Percentiles rank a stretch among this genome's conserved stretches.
These are phyloP conservation scores for Entomortierella beljakovae DNA, from an alignment of 192 early-diverging fungal genomes.

Conservation along the genomic window DNA sequence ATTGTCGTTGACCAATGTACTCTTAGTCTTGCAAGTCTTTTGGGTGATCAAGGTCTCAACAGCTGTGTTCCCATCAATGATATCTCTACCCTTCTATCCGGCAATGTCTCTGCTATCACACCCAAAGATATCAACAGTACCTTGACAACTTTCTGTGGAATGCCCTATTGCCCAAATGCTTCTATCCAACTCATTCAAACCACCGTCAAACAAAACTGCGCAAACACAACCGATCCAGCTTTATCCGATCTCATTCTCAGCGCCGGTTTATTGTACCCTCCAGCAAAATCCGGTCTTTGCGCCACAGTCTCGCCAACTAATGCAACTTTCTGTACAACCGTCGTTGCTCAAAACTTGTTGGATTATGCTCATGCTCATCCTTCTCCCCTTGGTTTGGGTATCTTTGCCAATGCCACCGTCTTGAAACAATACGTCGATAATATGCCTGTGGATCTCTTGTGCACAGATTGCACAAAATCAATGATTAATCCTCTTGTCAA, in stretches of 20 bases:
- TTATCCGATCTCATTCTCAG: conserved; percentile 29
- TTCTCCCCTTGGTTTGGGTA: conserved; percentile 18
- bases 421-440: conserved; percentile 28
- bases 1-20: conserved; percentile 32
- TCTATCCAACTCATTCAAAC: conserved; percentile 30
- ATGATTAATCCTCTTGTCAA: conserved; percentile 49
- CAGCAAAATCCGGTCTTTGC: conserved; percentile 29
- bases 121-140: conserved; percentile 41
- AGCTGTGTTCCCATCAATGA: conserved; percentile 28
- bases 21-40: conserved; percentile 15
- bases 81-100: conserved; percentile 13
- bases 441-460: conserved; percentile 31
- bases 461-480: conserved; percentile 47
- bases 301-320: conserved; percentile 15
- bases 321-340: conserved; percentile 39
- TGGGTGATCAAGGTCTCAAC: conserved; percentile 36
- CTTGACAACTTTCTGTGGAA: conserved; percentile 11
- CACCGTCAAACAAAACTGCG: conserved; percentile 39
- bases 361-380: conserved; percentile 22
- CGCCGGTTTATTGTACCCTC: conserved; percentile 17
- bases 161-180: conserved; percentile 17
- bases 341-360: conserved; percentile 14
- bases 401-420: conserved; percentile 27
- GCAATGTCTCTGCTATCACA: conserved; percentile 15
- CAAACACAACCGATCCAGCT: conserved; percentile 17